Conservation (phyloP, 1,139 yeast species). For the Saccharomyces hybrid region DNA sequence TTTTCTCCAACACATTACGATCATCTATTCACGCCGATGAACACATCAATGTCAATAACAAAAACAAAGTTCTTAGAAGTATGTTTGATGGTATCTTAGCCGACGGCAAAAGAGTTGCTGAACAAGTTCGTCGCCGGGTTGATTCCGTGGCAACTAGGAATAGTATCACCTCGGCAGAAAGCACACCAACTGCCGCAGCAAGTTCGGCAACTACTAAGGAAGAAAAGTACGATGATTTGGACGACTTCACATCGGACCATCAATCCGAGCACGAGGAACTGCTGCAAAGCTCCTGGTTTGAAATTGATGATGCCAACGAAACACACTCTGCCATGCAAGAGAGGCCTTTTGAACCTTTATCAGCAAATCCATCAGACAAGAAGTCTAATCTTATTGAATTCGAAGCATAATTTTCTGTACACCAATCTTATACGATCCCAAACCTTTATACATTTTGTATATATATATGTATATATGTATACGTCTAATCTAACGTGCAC, state of each 20-base stretch:
- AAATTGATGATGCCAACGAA: constrained; percentile 9
- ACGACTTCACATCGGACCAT: constrained; percentile 14
- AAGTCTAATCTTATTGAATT: constrained; percentile 12
- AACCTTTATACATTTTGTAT: not conserved
- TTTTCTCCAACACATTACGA: constrained; percentile 63
- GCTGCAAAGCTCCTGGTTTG: constrained; percentile 13
- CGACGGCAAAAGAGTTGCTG: constrained; percentile 86
- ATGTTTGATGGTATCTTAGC: constrained; percentile 88
- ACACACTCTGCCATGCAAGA: constrained; percentile 1
- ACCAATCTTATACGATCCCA: not conserved
- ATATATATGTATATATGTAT: not conserved
- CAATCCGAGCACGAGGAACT: constrained; percentile 13
- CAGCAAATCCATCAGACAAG: constrained; percentile 4
- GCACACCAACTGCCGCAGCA: constrained; percentile 3
- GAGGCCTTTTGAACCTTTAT: constrained; percentile 9
- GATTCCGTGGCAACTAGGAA: constrained; percentile 41
- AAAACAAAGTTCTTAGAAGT: constrained; percentile 63
- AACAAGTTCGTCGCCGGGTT: constrained; percentile 77
- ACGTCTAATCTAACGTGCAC: not conserved
- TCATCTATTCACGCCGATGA: constrained; percentile 61
- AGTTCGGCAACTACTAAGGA: constrained; percentile 5
- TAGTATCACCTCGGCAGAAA: constrained; percentile 17
- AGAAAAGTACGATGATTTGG: constrained; percentile 12
- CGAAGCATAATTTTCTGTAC: constrained; percentile 8
- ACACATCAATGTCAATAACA: constrained; percentile 40